Evolutionary conservation across 1,284 basidiomycete genomes (phyloP), one percentile per base, ranked within the genome.

Genomic region (Anthracocystis walkeri): DNA sequence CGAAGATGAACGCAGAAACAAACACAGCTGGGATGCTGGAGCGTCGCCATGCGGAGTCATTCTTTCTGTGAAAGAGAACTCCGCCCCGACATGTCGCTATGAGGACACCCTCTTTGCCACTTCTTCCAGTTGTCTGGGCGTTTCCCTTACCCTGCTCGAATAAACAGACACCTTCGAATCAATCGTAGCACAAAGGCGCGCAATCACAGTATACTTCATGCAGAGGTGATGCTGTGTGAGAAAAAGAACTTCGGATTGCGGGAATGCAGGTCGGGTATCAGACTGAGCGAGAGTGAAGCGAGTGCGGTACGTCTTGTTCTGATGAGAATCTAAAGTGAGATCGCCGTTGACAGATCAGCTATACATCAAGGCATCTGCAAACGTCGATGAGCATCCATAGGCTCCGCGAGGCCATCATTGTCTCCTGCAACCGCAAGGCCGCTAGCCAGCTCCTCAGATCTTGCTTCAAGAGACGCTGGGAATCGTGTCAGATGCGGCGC

Each of bases 21-120:
- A 38, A 38, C 12, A 38, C 35, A 16, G 35, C 12, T 38, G 16
- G 14, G 35, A 25, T 46, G 20, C 27, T 41, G 29, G 23, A 35
- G 52, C 50, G 56, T 65, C 63, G 63, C 63, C 63, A 65, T 31
- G 57, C 57, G 49, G 31, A 56, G 57, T 45, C 50, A 40, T 20
- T 16, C 42, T 44, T 45, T 2, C 41, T 4, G 10, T 11, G 10
- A 44, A 20, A 44, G 7, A 20, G 3, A 12, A 12, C 7, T n/a
- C 11, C 38, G 11, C 29, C n/a, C 18, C 27, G 20, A 21, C 42
- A 7, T 53, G 29, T 44, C 31, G 41, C 33, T 29, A 21, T 38
- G 35, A 14, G 14, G 14, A 38, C 12, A 3, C 35, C 16, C 41
- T 20, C 11, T 4, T 3, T 11, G 7, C 20, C 29, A 7, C 42